Evolutionary conservation across 2,329 filamentous ascomycete species (phyloP), one percentile per base, ranked within the genome.

Genomic region (Colletotrichum zoysiae): DNA sequence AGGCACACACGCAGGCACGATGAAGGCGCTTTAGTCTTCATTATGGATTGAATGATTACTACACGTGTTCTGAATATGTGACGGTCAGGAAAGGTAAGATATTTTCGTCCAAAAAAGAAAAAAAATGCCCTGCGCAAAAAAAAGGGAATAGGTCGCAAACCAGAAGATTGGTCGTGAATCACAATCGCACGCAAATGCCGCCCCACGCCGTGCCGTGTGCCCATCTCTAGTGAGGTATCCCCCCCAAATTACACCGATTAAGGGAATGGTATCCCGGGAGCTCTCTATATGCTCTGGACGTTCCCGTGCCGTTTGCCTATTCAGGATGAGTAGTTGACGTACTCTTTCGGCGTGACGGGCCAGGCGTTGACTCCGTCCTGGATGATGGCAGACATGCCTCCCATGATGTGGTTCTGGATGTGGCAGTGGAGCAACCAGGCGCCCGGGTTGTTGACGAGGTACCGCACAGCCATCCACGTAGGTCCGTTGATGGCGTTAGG

Each of bases 361-460:
- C 83, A 85, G 0, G 76, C 76, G 62, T 86, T 84, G 0, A 85
- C 66, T 0, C 83, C 85, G 59, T 87, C 86, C 71, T 84, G 82
- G 48, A 90, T 83, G 1, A 85, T 84, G 78, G 89, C 78, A 38
- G 81, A 81, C 88, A 90, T 90, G 1, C 88, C 88, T 3, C 87
- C 87, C 38, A 81, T 78, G 68, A 88, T 78, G 72, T 90, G 88
- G 38, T 84, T 84, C 76, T 85, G 81, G 42, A 89, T 86, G 76
- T 90, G 88, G 72, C 88, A 90, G 74, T 89, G 88, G 5, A 90
- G 75, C 35, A 89, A 74, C 83, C 86, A 89, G 0, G 86, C 82
- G 0, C 87, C 87, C 3, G 88, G 86, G 70, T 87, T 87, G 26
- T 79, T 80, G 42, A 84, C 85, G 23, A 87, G 84, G 73, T 89